A percentile compares a stretch with the other conserved stretches of the same genome.
phyloP scores from a whole-genome alignment of 805 yeast genomes.

The Nakazawaea holstii region DNA sequence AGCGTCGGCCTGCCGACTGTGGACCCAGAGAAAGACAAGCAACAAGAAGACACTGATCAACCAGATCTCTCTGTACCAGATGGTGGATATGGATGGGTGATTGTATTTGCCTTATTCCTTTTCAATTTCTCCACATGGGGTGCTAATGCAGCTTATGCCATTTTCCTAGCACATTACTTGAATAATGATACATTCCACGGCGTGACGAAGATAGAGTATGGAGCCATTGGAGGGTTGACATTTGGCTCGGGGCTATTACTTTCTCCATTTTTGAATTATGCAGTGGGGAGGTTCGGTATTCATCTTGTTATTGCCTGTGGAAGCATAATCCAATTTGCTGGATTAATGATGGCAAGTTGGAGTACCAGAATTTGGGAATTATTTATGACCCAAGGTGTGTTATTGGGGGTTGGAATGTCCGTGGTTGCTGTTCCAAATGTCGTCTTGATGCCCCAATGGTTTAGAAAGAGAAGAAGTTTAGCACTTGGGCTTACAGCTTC shows the following conservation, averaged over 20 bases:
- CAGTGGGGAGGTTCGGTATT: slow-evolving; percentile 39
- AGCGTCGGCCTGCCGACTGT: not conserved
- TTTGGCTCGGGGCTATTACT: slow-evolving; percentile 48
- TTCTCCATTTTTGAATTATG: slow-evolving; percentile 42
- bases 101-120: slow-evolving; percentile 43
- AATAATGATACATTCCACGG: slow-evolving; percentile 46
- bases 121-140: slow-evolving; percentile 70
- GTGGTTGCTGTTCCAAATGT: slow-evolving; percentile 54
- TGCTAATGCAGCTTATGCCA: slow-evolving; percentile 60
- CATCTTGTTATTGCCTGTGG: slow-evolving; percentile 42
- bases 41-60: not conserved
- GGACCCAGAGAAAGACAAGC: not conserved
- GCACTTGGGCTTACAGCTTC: slow-evolving; percentile 43
- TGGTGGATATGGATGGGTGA: slow-evolving; percentile 68
- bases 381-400: slow-evolving; percentile 61
- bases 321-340: slow-evolving; percentile 42
- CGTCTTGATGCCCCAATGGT: slow-evolving; percentile 65
- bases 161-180: slow-evolving; percentile 54
- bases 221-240: slow-evolving; percentile 63
- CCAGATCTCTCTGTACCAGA: slow-evolving; percentile 37
- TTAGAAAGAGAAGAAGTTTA: slow-evolving; percentile 54
- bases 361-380: slow-evolving; percentile 59
- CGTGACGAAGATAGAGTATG: slow-evolving; percentile 53
- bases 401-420: slow-evolving; percentile 56
- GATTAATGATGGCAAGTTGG: slow-evolving; percentile 56